Conservation (phyloP, 108 stramenopile genomes). For the Fistulifera pelliculosa region DNA sequence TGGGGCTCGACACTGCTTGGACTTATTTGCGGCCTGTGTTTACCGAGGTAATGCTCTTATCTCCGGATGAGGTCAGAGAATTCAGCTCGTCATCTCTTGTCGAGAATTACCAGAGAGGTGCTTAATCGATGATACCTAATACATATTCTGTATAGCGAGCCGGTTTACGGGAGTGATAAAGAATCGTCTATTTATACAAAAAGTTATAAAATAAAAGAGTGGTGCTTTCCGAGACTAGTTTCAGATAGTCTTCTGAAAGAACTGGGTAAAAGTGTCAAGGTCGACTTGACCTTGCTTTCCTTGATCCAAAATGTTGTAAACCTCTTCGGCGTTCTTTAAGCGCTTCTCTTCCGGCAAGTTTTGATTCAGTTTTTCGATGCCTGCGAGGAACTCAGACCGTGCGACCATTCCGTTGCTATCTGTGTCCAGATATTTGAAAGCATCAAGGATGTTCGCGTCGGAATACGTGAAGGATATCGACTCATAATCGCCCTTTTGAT, state of each 20-base stretch:
- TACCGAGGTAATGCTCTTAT: conserved; percentile 34
- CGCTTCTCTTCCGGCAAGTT: conserved; percentile 10
- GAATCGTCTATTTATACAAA: no score
- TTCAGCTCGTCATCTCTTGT: no score
- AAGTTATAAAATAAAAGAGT: no score
- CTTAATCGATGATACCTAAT: no score
- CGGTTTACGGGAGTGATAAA: no score
- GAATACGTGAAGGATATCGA: neutral
- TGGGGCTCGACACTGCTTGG: conserved; percentile 44
- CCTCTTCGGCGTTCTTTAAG: conserved; percentile 10
- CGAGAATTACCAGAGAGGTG: no score
- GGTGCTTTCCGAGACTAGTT: neutral
- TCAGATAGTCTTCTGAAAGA: conserved; percentile 8
- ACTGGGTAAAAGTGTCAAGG: conserved; percentile 16
- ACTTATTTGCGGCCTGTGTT: conserved; percentile 24
- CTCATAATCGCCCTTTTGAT: conserved; percentile 5
- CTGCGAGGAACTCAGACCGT: conserved; percentile 14
- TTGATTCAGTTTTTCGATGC: conserved; percentile 24
- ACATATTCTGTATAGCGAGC: no score
- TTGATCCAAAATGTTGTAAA: conserved; percentile 18
- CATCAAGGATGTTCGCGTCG: conserved; percentile 6
- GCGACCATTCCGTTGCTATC: conserved; percentile 17
- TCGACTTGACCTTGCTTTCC: conserved; percentile 16
- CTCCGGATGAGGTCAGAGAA: conserved; percentile 27
- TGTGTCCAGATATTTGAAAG: conserved; percentile 16